Conservation (phyloP, 169 alveolate genomes). For the Plasmodium vivax region DNA sequence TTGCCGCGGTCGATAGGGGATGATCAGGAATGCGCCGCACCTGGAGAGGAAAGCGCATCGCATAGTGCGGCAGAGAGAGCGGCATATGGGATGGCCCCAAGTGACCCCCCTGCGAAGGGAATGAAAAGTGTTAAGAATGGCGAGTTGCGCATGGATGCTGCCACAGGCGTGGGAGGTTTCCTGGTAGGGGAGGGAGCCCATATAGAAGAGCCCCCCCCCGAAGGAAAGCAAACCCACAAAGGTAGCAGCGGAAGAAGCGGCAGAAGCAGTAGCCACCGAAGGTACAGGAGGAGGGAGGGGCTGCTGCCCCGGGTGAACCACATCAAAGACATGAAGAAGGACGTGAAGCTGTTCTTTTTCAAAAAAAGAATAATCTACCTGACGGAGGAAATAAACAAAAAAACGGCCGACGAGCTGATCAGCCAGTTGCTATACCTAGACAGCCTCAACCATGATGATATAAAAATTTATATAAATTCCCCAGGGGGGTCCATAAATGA, state of each 20-base stretch:
- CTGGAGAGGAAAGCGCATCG: background rate
- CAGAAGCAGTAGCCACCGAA: background rate
- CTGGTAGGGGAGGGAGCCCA: background rate
- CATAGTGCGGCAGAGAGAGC: background rate
- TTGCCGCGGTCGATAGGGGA: background rate
- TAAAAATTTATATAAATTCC: constrained; percentile 87
- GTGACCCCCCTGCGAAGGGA: background rate
- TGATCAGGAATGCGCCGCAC: background rate
- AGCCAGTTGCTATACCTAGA: constrained; percentile 85
- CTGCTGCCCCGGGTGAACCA: background rate
- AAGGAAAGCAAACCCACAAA: background rate
- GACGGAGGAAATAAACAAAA: constrained; percentile 84
- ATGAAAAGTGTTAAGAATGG: background rate
- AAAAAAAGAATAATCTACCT: constrained; percentile 79
- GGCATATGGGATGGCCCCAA: background rate
- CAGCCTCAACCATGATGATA: constrained; percentile 81
- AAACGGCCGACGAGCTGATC: constrained; percentile 83
- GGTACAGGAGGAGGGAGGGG: constrained; percentile 12
- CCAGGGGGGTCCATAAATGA: constrained; percentile 90
- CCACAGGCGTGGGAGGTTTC: background rate
- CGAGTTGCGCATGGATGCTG: background rate
- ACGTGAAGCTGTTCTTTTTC: constrained; percentile 40
- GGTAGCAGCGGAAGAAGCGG: background rate
- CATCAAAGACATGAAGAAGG: constrained; percentile 62
- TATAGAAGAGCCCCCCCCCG: background rate